phyloP scores from a whole-genome alignment of 306 rosid genomes.

The Sindora glabra region DNA sequence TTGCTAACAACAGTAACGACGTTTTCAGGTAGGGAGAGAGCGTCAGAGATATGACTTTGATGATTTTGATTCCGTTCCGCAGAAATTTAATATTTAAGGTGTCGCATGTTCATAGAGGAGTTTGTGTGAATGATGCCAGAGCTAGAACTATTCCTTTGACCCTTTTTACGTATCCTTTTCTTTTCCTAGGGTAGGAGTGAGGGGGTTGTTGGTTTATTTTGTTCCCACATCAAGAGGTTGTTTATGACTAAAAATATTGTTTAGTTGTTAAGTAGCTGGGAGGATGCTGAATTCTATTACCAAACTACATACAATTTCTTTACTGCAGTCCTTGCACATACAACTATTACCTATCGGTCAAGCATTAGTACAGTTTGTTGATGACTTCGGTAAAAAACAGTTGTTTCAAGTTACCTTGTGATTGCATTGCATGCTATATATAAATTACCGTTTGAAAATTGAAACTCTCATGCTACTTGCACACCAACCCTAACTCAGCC shows the following conservation, averaged over 20 bases:
- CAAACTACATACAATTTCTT: not conserved
- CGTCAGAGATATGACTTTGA: conserved; percentile 71
- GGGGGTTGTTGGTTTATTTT: not conserved
- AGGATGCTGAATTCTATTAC: not conserved
- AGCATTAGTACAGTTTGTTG: no score
- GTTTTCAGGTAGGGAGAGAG: conserved; percentile 70
- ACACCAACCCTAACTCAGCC: no score
- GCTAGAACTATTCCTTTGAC: not conserved
- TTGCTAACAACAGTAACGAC: not conserved
- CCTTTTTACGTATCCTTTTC: not conserved
- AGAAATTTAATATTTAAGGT: conserved; percentile 50
- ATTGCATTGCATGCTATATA: no score
- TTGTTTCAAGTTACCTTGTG: no score
- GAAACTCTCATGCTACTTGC: no score
- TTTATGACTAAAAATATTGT: no score
- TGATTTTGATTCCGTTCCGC: conserved; percentile 69
- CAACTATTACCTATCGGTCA: no score
- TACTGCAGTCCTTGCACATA: not conserved
- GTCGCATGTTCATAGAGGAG: no score
- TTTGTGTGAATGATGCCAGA: conserved; percentile 10
- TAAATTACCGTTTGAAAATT: no score
- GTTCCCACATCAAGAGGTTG: not conserved
- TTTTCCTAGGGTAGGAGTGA: not conserved
- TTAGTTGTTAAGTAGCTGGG: not conserved
- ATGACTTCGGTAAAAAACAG: no score